Percentiles rank a stretch among this genome's conserved stretches.
These are phyloP conservation scores for Iberis amara DNA, from an alignment of 441 rosid genomes.

Conservation along the genomic window DNA sequence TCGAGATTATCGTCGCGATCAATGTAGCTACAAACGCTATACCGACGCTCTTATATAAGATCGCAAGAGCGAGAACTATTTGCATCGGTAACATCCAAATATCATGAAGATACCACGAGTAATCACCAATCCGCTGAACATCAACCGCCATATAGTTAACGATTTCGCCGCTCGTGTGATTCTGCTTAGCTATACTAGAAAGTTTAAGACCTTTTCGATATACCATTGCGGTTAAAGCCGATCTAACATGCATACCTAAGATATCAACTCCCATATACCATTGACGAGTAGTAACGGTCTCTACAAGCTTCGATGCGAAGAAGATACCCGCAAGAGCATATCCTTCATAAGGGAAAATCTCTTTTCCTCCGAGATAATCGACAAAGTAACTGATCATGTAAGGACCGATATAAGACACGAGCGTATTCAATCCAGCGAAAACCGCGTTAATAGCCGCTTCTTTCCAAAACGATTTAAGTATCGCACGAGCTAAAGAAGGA, in stretches of 20 bases:
- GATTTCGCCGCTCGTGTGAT: constrained; percentile 70
- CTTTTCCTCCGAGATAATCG: constrained; percentile 83
- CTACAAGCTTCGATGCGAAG: constrained; percentile 82
- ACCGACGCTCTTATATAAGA: constrained; percentile 87
- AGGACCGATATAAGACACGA: constrained; percentile 96
- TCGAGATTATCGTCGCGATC: constrained; percentile 79
- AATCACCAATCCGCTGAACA: constrained; percentile 96
- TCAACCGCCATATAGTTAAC: constrained; percentile 99
- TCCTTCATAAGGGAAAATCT: constrained; percentile 85
- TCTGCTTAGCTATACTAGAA: constrained; percentile 84
- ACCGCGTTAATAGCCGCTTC: constrained; percentile 94
- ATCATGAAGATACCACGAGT: constrained; percentile 97
- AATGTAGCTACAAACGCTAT: constrained; percentile 88
- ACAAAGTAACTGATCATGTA: constrained; percentile 95
- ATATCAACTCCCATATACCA: constrained; percentile 99
- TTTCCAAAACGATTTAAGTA: constrained; percentile 88
- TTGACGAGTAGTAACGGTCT: constrained; percentile 89
- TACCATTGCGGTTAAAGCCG: constrained; percentile 96
- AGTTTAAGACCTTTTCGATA: constrained; percentile 74
- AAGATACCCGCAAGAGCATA: constrained; percentile 90
- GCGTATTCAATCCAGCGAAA: constrained; percentile 83
- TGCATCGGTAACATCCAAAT: constrained; percentile 99
- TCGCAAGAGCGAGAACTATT: constrained; percentile 91
- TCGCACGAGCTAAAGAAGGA: constrained; percentile 86
- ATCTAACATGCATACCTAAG: constrained; percentile 97